Percentiles rank a stretch among this genome's conserved stretches.
phyloP scores from a whole-genome alignment of 805 yeast genomes.

The Barnettozyma populi region DNA sequence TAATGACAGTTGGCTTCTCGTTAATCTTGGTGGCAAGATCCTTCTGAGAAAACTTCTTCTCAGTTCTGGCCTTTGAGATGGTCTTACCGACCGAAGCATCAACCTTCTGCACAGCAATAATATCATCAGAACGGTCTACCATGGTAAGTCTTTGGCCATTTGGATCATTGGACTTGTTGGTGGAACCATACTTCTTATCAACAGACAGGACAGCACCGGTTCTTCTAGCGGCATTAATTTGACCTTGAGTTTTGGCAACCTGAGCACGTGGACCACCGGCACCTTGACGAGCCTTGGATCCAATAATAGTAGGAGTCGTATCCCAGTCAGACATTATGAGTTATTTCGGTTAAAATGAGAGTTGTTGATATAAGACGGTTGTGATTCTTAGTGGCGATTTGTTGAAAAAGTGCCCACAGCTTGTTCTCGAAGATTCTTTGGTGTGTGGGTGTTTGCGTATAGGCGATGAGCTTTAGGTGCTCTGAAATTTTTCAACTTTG shows the following conservation, averaged over 20 bases:
- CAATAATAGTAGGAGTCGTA: slow-evolving; percentile 71
- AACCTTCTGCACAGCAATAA: slow-evolving; percentile 86
- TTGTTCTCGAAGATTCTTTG: background rate
- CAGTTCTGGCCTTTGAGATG: slow-evolving; percentile 79
- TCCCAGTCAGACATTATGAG: slow-evolving; percentile 79
- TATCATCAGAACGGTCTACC: slow-evolving; percentile 89
- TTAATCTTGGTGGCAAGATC: slow-evolving; percentile 93
- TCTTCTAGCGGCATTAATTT: slow-evolving; percentile 92
- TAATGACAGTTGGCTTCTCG: slow-evolving; percentile 92
- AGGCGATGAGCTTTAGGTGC: slow-evolving; percentile 6
- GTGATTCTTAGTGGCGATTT: background rate
- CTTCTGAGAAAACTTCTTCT: slow-evolving; percentile 86
- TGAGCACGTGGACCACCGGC: slow-evolving; percentile 81
- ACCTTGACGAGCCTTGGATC: slow-evolving; percentile 82
- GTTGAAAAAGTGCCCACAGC: background rate
- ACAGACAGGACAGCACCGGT: slow-evolving; percentile 82
- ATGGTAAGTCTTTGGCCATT: slow-evolving; percentile 95
- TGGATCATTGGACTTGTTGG: slow-evolving; percentile 57
- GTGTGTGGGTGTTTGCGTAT: background rate
- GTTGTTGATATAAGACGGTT: background rate
- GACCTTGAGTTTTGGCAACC: slow-evolving; percentile 73
- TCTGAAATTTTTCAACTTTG: slow-evolving; percentile 1
- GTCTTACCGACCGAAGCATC: slow-evolving; percentile 83
- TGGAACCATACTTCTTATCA: slow-evolving; percentile 83
- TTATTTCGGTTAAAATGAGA: slow-evolving; percentile 6